Evolutionary conservation across 805 yeast genomes (phyloP), one percentile per base, ranked within the genome.

Genomic region (Zygosaccharomyces bisporus): DNA sequence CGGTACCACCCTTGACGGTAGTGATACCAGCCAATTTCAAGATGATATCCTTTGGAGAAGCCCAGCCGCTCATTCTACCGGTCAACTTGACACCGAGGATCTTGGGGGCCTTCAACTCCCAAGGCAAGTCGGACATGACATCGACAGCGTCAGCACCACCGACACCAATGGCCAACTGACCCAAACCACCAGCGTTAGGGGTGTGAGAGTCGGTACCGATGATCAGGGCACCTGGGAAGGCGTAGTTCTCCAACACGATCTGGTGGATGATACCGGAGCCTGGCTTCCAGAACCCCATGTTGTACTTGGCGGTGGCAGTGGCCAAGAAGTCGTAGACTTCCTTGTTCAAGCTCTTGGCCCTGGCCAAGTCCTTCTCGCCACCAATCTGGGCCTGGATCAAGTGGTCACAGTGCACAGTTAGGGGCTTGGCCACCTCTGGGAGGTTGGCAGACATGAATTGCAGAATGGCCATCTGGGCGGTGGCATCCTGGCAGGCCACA

Each of bases 121-220:
- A 90, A 45, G 98, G 84, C 55, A 88, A 77, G 63, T 85, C 84
- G 50, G 97, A 86, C 82, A 90, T 80, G 50, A 88, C 97, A 68
- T 90, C 98, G 57, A 90, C 98, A 52, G 97, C 97, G 70, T 90
- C 98, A 56, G 98, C 98, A 79, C 98, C 98, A 77, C 97, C 98
- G 57, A 91, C 97, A 79, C 97, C 98, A 58, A 90, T 90, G 56
- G 97, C 97, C 63, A 90, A 80, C 73, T 87, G 95, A 74, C 97
- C 97, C 63, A 90, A 78, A 73, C 97, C 97, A 77, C 97, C 97
- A 48, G 96, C 97, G 70, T 90, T 90, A 50, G 97, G 97, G 58
- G 97, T 90, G 73, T 90, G 97, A 25, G 96, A 88, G 73, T 90
- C 97, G 46, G 97, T 90, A 76, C 97, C 97, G 57, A 90, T 80